Evolutionary conservation across 768 basidiomycete species (phyloP), one percentile per base, ranked within the genome.

Genomic region (Trametes cinnabarina): DNA sequence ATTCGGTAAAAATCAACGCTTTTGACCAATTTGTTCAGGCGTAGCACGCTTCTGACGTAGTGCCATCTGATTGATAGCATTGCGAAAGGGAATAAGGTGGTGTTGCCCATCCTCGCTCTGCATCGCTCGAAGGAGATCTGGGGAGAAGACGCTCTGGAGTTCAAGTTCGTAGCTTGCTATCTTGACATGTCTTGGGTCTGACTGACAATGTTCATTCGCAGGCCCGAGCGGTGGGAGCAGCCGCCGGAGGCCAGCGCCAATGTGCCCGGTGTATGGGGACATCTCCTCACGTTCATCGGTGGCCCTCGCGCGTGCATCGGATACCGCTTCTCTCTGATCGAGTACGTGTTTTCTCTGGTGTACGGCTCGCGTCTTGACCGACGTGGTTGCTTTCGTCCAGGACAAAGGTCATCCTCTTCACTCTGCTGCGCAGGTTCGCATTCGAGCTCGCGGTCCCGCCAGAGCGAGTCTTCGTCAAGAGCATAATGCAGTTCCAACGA

Each of bases 261-360:
- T 0, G 72, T 88, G 28, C 87, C 87, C 8, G 82, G 85, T 8
- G 75, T 87, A 0, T 86, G 80, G 79, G 77, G 80, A 14, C 79
- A 85, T 62, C 63, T 82, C 61, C 65, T 87, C 37, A 79, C 82
- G 0, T 89, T 89, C 75, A 57, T 83, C 3, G 83, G 82, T 26
- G 87, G 87, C 3, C 81, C 84, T 11, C 76, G 78, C 19, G 76
- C 82, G 0, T 89, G 87, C 54, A 87, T 88, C 26, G 85, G 86
- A 0, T 87, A 81, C 65, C 78, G 82, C 2, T 87, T 87, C 64
- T 76, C 86, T 8, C 65, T 87, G 17, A 72, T 80, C 12, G 84
- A 84, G 81, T 84, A 57, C 34, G 81, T 75, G 11, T 9, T 37
- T 25, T 6, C n/a, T 41, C n/a, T 50, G n/a, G n/a, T n/a, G n/a